These are phyloP conservation scores for Mortierella antarctica DNA, from an alignment of 192 early-diverging fungal species.

Conservation along the genomic window DNA sequence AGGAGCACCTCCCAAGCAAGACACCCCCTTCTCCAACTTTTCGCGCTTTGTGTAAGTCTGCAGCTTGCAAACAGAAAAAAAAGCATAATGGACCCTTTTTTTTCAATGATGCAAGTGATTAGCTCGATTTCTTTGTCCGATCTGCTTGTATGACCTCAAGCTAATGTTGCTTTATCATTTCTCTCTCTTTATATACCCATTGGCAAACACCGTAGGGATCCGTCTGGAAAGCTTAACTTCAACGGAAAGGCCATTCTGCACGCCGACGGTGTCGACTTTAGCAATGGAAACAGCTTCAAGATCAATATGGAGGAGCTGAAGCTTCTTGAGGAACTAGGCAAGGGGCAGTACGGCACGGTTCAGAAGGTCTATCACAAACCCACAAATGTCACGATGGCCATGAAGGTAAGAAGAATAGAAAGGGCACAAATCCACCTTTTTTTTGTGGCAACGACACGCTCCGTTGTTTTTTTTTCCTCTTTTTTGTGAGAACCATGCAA, in stretches of 20 bases:
- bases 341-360: slow-evolving; percentile 95
- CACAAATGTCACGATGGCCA: slow-evolving; percentile 89
- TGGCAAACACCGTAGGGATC: slow-evolving; percentile 63
- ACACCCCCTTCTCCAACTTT: slow-evolving; percentile 75
- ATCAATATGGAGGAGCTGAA: slow-evolving; percentile 90
- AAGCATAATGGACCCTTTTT: background rate
- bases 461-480: no score
- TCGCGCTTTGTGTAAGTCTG: slow-evolving; percentile 71
- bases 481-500: no score
- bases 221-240: slow-evolving; percentile 90
- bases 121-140: slow-evolving; percentile 14
- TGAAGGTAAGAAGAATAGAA: slow-evolving; percentile 64
- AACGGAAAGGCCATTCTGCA: slow-evolving; percentile 92
- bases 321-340: slow-evolving; percentile 83
- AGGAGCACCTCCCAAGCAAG: slow-evolving; percentile 23
- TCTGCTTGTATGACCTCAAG: background rate
- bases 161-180: background rate
- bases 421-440: background rate
- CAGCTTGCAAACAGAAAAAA: background rate
- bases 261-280: slow-evolving; percentile 92
- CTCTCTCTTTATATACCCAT: background rate
- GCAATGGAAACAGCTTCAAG: slow-evolving; percentile 85
- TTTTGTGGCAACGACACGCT: no score
- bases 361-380: slow-evolving; percentile 89
- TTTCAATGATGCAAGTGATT: background rate